Percentiles rank a stretch among this genome's conserved stretches.
These are phyloP conservation scores for Rhodotorula sp. DNA, from an alignment of 1,284 basidiomycete species.

Conservation along the genomic window DNA sequence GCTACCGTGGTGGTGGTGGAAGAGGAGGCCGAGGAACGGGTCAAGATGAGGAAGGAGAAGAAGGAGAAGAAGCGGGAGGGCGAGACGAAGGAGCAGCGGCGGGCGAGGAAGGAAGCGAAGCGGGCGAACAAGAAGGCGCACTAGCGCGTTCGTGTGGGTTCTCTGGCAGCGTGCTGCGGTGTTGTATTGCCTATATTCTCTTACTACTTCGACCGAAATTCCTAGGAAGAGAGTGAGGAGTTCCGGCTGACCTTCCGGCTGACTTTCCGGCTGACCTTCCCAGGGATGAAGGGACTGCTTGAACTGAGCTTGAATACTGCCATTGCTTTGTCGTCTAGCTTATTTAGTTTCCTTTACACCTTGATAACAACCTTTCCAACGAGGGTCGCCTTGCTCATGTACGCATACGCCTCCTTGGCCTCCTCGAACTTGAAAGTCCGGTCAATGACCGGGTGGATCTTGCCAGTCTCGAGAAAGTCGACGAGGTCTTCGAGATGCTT, in stretches of 20 bases:
- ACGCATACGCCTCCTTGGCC: conserved; percentile 50
- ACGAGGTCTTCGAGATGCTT: conserved; percentile 51
- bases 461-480: conserved; percentile 48
- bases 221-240: too few species aligned
- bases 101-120: conserved; percentile 23
- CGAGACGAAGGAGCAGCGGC: conserved; percentile 16
- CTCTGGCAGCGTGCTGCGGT: background rate
- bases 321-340: too few species aligned
- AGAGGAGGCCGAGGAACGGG: background rate
- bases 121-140: conserved; percentile 22
- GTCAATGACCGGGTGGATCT: conserved; percentile 48
- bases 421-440: conserved; percentile 50
- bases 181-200: background rate
- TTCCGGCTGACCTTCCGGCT: background rate
- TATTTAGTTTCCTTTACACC: too few species aligned
- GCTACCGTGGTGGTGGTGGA: background rate
- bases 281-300: background rate
- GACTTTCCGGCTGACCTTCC: background rate
- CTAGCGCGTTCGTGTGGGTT: background rate
- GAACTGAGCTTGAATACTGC: too few species aligned
- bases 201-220: background rate
- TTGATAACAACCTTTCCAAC: conserved; percentile 49
- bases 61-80: conserved; percentile 2
- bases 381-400: conserved; percentile 47
- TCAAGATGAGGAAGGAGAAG: background rate